Evolutionary conservation across 164 flowering plant genomes (phyloP), one percentile per base, ranked within the genome.

Genomic region (Umbilicus rupestris): DNA sequence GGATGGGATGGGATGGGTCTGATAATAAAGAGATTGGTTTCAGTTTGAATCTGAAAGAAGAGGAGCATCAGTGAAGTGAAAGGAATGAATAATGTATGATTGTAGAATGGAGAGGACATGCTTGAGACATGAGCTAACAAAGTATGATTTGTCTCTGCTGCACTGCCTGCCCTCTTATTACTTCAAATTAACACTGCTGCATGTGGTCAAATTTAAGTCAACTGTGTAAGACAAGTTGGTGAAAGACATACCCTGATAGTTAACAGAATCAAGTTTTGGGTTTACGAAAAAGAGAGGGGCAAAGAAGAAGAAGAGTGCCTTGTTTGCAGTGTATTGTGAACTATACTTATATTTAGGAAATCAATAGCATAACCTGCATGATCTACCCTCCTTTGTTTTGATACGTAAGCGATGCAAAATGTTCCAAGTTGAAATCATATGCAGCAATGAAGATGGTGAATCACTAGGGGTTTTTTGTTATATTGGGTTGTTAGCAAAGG

Each of bases 41-140:
- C 20, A 49, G n/a, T 20, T 16, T 49, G 19, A 55, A 28, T 55
- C 33, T 55, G 33, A 55, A 28, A 28, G 3, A 52, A 24, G 30
- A 52, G 24, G 30, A 52, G 16, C 14, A 55, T 28, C 14, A 55
- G 2, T 1, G 14, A 55, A 3, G 11, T 3, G 33, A 0, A 3
- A 14, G 14, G 14, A 17, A 15, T 1, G 19, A 1, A 26, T 50
- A n/a, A 1, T 2, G 11, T n/a, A 28, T 26, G 8, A 55, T 55
- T 26, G 28, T 10, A 28, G 60, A 55, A 55, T 10, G 2, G 60
- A 12, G 33, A 55, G 29, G 29, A 55, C 60, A 55, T 55, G 60
- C 60, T 24, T 26, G 7, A 55, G 33, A 55, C 60, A 28, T 55
- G 33, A 55, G 19, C 60, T 55, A 55, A 55, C 60, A 55, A 26